Evolutionary conservation across 2,329 filamentous ascomycete species (phyloP), one percentile per base, ranked within the genome.

Genomic region (Biscogniauxia mediterranea): DNA sequence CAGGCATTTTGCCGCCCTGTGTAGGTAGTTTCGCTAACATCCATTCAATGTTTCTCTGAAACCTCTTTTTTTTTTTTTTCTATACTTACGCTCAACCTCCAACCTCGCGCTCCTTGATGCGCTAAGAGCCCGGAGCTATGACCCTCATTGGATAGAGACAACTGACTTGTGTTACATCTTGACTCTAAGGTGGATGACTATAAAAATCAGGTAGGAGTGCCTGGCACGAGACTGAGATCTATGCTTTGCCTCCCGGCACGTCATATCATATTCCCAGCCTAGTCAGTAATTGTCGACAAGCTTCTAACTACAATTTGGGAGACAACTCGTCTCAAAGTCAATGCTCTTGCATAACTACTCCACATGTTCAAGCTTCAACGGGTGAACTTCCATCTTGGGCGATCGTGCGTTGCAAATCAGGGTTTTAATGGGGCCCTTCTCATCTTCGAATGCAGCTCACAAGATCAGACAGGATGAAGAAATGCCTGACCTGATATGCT

Each of bases 271-370:
- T 46, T 46, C 17, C 6, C 38, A 17, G 17, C 5, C 38, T 46
- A 46, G 38, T 46, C 17, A n/a, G 38, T 46, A n/a, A n/a, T 46
- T 46, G 38, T n/a, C 38, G 17, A 17, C 38, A 46, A 46, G 38
- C 38, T 46, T 46, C 38, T 11, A 46, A 17, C 38, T 46, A 46
- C 15, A n/a, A 9, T 46, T 46, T 32, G 28, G 17, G 11, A 46
- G 38, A 46, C 6, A 11, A n/a, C 38, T n/a, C 23, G 38, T 46
- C 38, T 46, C 38, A 46, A 46, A 52, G 64, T 61, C 62, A 62
- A 59, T 66, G 63, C 61, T 55, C 26, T 64, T 52, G 63, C 64
- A 63, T 66, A 54, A 56, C 50, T 59, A 51, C 62, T 61, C 61
- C 63, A 63, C 63, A 51, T 17, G 54, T 50, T 62, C 57, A 42